These are phyloP conservation scores for Fusarium sambucinum DNA, from an alignment of 2,329 filamentous ascomycete genomes.

Conservation along the genomic window DNA sequence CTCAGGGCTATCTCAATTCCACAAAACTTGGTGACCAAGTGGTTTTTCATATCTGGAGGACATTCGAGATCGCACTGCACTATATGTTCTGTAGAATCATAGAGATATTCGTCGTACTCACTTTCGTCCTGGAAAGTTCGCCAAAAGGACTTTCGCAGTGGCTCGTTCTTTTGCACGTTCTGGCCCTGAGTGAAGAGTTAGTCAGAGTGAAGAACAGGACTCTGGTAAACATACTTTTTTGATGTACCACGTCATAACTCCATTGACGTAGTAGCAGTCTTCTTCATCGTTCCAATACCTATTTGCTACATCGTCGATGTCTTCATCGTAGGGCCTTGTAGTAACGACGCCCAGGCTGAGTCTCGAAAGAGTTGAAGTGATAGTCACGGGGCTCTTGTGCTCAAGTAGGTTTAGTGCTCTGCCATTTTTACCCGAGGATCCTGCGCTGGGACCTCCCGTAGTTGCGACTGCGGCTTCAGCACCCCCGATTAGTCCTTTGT, in stretches of 20 bases:
- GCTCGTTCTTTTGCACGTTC: not conserved
- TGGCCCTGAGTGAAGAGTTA: not conserved
- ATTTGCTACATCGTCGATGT: not conserved
- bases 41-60: no score
- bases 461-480: no score
- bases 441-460: no score
- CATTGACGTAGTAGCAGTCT: not conserved
- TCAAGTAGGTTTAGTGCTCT: not conserved
- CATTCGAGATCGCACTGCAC: no score
- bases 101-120: no score
- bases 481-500: not conserved
- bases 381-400: not conserved
- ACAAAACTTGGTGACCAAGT: not conserved
- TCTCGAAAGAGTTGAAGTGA: not conserved
- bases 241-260: not conserved
- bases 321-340: not conserved
- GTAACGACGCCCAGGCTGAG: not conserved
- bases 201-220: no score
- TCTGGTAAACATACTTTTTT: not conserved
- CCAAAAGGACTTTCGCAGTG: no score
- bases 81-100: no score
- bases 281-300: not conserved
- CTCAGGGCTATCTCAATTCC: not conserved
- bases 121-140: no score
- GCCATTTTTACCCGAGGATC: no score